Base-by-base conservation (phyloP, 2,329 filamentous ascomycete genomes). In the Pestalotiopsis sp. region DNA sequence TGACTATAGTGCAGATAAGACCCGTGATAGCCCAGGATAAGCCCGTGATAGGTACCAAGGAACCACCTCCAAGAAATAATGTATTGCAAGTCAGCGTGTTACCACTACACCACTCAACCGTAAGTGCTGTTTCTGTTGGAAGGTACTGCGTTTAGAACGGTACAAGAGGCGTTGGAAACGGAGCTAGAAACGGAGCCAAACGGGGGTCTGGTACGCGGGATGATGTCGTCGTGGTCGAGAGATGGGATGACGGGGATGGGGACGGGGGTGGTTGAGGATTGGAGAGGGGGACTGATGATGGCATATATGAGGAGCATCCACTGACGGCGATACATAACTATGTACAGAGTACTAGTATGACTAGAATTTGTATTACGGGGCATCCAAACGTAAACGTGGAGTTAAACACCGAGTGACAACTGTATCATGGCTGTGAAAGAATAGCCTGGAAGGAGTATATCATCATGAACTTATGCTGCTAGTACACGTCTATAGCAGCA, bases 81-180 rank as follows among this genome's bases (percentile, higher is more conserved):
- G 25, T 23, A 20, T 62, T 41, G 31, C 25, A 64, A 20, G n/a
- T 39, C 61, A 49, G 39, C 20, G 25, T 64, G 61, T 31, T 64
- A 49, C 61, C 61, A 64, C 39, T 64, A 64, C 65, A 67, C 45
- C 23, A 60, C 60, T 64, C 57, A 62, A 13, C 31, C 60, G 38
- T 52, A 39, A 59, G 27, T 59, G 27, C 3, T 39, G 11, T 27
- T 27, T 58, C n/a, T 27, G 25, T 59, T 59, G 57, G 25, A n/a
- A 59, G 17, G 3, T 13, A 23, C 13, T 36, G 7, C 57, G 57
- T 59, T 59, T 39, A 38, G 41, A 62, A 62, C 59, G 27, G 59
- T 12, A 13, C 3, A 39, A n/a, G 3, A 38, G 31, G 6, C 14
- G 25, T 41, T 3, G 14, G 31, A 38, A 38, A 39, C 59, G 59